Evolutionary conservation across 1,139 yeast species (phyloP).

Genomic region (Yamadazyma dushanensis): DNA sequence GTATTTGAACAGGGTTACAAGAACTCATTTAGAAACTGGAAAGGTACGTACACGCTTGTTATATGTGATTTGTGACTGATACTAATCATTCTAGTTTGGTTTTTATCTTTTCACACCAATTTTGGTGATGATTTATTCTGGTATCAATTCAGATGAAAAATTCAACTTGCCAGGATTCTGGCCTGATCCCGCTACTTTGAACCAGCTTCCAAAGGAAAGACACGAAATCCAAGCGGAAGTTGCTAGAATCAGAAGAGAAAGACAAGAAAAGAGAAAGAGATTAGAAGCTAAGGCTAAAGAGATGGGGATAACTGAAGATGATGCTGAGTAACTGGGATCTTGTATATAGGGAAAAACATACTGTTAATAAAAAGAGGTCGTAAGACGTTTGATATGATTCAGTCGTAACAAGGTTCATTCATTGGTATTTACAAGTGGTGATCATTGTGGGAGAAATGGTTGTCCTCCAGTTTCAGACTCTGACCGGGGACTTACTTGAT

Average conservation of each 20-base stretch:
- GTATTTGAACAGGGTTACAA: slow-evolving; percentile 39
- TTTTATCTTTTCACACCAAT: slow-evolving; percentile 86
- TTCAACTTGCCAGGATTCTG: slow-evolving; percentile 93
- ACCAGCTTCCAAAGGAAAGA: slow-evolving; percentile 89
- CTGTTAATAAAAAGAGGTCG: no score
- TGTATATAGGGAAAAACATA: no score
- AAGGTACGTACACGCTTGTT: slow-evolving; percentile 45
- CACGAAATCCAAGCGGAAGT: slow-evolving; percentile 89
- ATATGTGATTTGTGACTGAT: slow-evolving; percentile 27
- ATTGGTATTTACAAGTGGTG: no score
- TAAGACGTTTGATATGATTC: no score
- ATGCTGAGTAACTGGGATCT: neutral
- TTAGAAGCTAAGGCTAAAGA: slow-evolving; percentile 71
- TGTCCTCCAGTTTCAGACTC: neutral
- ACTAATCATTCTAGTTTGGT: slow-evolving; percentile 53
- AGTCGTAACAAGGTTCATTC: no score
- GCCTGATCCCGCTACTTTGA: slow-evolving; percentile 94
- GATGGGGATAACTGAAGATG: slow-evolving; percentile 55
- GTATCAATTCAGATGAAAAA: slow-evolving; percentile 84
- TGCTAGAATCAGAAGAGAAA: slow-evolving; percentile 77
- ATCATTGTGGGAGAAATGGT: no score
- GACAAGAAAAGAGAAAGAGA: slow-evolving; percentile 69
- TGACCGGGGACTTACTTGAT: neutral
- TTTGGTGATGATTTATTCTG: slow-evolving; percentile 87
- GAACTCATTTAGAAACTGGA: slow-evolving; percentile 69